Evolutionary conservation across 345 rosid genomes (phyloP), one percentile per base, ranked within the genome.

Genomic region (Sisymbrium irio): DNA sequence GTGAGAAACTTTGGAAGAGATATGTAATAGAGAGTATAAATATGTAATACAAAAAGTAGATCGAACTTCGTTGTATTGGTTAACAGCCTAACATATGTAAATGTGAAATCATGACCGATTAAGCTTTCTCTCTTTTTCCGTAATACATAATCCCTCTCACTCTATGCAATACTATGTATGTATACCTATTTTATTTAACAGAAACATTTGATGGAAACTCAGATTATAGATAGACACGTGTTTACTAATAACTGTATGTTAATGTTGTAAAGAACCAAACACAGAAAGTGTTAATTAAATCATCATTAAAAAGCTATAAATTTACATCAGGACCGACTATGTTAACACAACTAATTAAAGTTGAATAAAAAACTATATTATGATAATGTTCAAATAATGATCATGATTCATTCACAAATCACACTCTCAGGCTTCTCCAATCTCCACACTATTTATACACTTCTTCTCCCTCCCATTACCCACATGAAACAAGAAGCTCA

Each of bases 401-500:
- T 67, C 44, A 64, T 68, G 74, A 62, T 62, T 56, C 56, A 68
- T 56, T 61, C 57, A 53, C 46, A 67, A 59, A 74, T 53, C 69
- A 61, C 56, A 67, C 32, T 27, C 74, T 41, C n/a, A 51, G 17
- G 37, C 61, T 40, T 60, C 40, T 54, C 22, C 15, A 39, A 32
- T 60, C 40, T 54, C 22, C 15, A 39, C 8, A 60, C 73, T 60
- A 50, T 57, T 25, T 68, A 75, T 50, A 42, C 49, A 17, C 22
- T 68, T 51, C 63, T 20, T 41, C 56, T 75, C 40, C 36, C 37
- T 50, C 22, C 51, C 55, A 58, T 19, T 19, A 58, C 28, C 12
- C 15, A 11, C 61, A 53, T 66, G 50, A 73, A 66, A 18, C 67
- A 49, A 58, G 62, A 67, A 59, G 53, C 47, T 51, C 42, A 37